These are phyloP conservation scores for Alternaria conjuncta DNA, from an alignment of 2,329 filamentous ascomycete species.

Conservation along the genomic window DNA sequence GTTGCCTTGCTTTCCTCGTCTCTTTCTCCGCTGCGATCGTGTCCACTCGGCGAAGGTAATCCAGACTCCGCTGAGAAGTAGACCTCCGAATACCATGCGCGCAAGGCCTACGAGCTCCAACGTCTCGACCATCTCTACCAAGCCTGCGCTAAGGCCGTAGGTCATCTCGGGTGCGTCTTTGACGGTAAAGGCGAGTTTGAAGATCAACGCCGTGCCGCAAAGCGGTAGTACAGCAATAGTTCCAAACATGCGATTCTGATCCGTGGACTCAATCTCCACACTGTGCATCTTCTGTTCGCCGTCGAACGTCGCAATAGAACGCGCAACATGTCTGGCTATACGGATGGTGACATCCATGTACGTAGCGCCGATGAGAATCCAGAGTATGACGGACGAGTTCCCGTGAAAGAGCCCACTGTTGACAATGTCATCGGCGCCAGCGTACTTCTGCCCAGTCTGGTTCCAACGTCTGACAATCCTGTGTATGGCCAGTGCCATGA, in stretches of 20 bases:
- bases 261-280: conserved; percentile 31
- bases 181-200: conserved; percentile 88
- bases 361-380: conserved; percentile 72
- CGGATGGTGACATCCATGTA: conserved; percentile 67
- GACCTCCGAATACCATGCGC: conserved; percentile 47
- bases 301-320: conserved; percentile 34
- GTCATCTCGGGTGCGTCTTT: conserved; percentile 85
- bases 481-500: conserved; percentile 65
- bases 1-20: conserved; percentile 21
- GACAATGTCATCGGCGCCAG: conserved; percentile 87
- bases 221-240: conserved; percentile 49
- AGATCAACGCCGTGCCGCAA: conserved; percentile 69
- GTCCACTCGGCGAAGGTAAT: conserved; percentile 38
- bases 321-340: conserved; percentile 47
- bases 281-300: conserved; percentile 13
- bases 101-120: conserved; percentile 38
- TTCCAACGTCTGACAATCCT: conserved; percentile 84
- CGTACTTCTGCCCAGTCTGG: conserved; percentile 95
- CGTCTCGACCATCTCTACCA: conserved; percentile 57
- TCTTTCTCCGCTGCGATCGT: conserved; percentile 24
- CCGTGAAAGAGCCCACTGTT: conserved; percentile 62
- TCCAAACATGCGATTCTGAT: conserved; percentile 40
- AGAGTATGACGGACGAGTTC: conserved; percentile 66
- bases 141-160: conserved; percentile 46
- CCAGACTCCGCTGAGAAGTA: conserved; percentile 40